Conservation (phyloP, 2,329 filamentous ascomycete species). For the Aspergillus novoparasiticus region DNA sequence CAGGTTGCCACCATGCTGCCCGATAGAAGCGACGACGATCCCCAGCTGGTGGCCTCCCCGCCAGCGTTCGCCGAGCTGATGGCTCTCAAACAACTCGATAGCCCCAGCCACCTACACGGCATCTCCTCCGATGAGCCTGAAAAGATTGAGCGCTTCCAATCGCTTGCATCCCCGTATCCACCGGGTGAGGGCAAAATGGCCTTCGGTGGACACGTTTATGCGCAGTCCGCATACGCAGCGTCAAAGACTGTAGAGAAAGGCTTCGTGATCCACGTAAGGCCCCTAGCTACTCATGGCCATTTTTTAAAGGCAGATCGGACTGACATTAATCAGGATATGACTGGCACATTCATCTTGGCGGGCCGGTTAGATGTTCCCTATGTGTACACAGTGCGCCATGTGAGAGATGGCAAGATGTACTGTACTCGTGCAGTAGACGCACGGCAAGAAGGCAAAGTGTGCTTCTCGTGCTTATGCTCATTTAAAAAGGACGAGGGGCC, state of each 20-base stretch:
- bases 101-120: constrained; percentile 8
- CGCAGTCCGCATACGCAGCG: constrained; percentile 60
- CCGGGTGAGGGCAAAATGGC: constrained; percentile 47
- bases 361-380: constrained; percentile 53
- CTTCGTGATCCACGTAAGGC: constrained; percentile 54
- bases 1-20: constrained; percentile 19
- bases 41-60: constrained; percentile 18
- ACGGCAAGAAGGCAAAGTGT: constrained; percentile 51
- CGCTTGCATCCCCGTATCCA: constrained; percentile 40
- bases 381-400: constrained; percentile 53
- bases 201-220: constrained; percentile 60
- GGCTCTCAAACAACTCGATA: constrained; percentile 32
- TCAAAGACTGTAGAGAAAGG: constrained; percentile 55
- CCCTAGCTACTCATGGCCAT: not conserved
- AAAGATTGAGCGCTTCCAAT: constrained; percentile 33
- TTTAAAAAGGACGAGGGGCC: constrained; percentile 52
- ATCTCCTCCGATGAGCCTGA: constrained; percentile 23
- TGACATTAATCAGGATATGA: constrained; percentile 46
- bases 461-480: constrained; percentile 56
- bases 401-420: constrained; percentile 56
- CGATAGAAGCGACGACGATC: constrained; percentile 5
- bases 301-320: not conserved
- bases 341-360: constrained; percentile 55
- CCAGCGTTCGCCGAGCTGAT: constrained; percentile 34
- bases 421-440: constrained; percentile 56